A percentile compares a stretch with the other conserved stretches of the same genome.
phyloP scores from a whole-genome alignment of 1,284 basidiomycete species.

The Xerocomus minutiporus region DNA sequence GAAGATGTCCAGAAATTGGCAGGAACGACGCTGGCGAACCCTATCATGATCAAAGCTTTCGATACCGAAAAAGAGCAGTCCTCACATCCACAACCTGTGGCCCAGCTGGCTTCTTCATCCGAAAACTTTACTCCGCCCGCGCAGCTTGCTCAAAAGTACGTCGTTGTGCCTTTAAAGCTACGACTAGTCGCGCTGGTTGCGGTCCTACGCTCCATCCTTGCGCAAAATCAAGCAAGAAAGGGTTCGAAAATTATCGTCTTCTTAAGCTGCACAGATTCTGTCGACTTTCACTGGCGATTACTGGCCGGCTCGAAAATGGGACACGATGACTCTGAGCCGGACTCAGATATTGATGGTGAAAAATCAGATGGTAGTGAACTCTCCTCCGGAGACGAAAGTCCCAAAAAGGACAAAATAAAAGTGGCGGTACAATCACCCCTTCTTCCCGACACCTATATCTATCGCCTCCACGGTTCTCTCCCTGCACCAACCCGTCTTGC shows the following conservation, averaged over 20 bases:
- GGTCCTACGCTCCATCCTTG: conserved; percentile 72
- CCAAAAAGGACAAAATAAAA: conserved; percentile 31
- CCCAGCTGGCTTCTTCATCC: conserved; percentile 17
- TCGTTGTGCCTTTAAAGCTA: conserved; percentile 90
- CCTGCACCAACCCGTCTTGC: conserved; percentile 77
- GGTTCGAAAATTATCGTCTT: conserved; percentile 87
- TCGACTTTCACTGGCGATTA: conserved; percentile 96
- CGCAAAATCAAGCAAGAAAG: conserved; percentile 48
- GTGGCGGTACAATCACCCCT: conserved; percentile 67
- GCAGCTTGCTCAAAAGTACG: conserved; percentile 91
- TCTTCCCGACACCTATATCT: conserved; percentile 79
- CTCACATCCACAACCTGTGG: conserved; percentile 9
- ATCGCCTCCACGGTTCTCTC: conserved; percentile 93
- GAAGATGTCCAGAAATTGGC: conserved; percentile 94
- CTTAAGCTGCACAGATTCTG: conserved; percentile 93
- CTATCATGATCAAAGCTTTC: conserved; percentile 69
- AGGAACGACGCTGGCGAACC: conserved; percentile 71
- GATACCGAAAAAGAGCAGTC: conserved; percentile 40
- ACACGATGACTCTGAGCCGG: conserved; percentile 30
- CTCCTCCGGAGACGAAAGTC: conserved; percentile 19
- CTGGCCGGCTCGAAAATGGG: conserved; percentile 78
- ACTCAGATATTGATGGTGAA: conserved; percentile 30
- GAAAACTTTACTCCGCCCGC: conserved; percentile 90
- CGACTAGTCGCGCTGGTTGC: conserved; percentile 89
- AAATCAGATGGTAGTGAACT: conserved; percentile 31